phyloP scores from a whole-genome alignment of 441 rosid species.

The Jatropha multifida region DNA sequence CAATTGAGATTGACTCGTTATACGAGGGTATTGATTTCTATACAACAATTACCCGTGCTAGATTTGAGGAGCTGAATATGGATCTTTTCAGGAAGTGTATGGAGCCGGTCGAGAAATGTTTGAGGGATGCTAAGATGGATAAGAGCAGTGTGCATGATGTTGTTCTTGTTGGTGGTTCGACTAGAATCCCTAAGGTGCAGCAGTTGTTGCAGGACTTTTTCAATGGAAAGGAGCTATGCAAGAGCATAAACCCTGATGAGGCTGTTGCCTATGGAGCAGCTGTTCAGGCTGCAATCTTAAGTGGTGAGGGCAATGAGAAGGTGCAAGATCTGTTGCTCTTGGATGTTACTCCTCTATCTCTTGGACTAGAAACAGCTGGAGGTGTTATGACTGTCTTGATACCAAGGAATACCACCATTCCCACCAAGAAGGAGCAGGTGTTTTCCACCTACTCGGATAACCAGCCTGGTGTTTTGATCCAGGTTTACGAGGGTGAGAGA shows the following conservation, averaged over 20 bases:
- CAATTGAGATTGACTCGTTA: constrained; percentile 65
- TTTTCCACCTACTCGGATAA: constrained; percentile 69
- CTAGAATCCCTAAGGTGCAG: constrained; percentile 77
- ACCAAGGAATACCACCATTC: constrained; percentile 72
- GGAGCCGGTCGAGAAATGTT: constrained; percentile 78
- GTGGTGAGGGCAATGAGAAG: constrained; percentile 72
- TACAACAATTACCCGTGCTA: constrained; percentile 54
- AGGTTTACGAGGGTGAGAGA: constrained; percentile 75
- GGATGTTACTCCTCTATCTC: constrained; percentile 60
- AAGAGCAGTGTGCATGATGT: constrained; percentile 67
- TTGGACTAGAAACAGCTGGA: constrained; percentile 55
- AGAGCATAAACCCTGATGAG: constrained; percentile 74
- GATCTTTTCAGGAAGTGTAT: constrained; percentile 75
- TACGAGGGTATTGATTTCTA: constrained; percentile 69
- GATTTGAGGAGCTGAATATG: constrained; percentile 70
- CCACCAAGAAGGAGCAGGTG: constrained; percentile 65
- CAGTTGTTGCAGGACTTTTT: constrained; percentile 74
- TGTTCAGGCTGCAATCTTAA: constrained; percentile 71
- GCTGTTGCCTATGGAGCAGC: constrained; percentile 87
- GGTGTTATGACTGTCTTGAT: constrained; percentile 66
- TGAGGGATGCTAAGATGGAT: constrained; percentile 79
- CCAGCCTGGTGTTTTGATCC: constrained; percentile 72
- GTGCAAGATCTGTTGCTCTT: constrained; percentile 63
- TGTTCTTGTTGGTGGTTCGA: constrained; percentile 82
- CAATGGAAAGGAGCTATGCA: constrained; percentile 82